Evolutionary conservation across 345 rosid genomes (phyloP), one percentile per base, ranked within the genome.

Genomic region (Fremontodendron californicum): DNA sequence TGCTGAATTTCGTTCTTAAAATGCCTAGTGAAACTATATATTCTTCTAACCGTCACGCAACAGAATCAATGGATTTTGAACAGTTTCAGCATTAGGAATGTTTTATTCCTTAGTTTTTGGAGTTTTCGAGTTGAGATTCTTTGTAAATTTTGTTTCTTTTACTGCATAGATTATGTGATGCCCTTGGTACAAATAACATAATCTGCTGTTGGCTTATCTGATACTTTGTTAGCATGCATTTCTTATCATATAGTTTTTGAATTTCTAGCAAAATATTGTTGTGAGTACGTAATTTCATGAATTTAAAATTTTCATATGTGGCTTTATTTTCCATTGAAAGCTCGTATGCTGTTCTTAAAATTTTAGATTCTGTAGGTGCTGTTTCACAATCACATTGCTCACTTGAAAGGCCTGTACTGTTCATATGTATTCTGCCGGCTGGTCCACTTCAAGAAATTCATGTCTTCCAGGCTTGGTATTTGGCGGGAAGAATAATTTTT

Each of bases 311-410:
- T 43, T 18, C 1, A 18, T 42, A 8, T 42, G 1, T 39, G 16
- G 16, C 29, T 74, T 63, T 68, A 62, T 74, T 33, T 15, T 23
- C 40, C 39, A 39, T 54, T 33, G 21, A 40, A 46, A 35, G 60
- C 23, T 66, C 62, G 45, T 21, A 62, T 39, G 58, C 35, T 42
- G 37, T 11, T 78, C 42, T 57, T 67, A 37, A 33, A 61, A 73
- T 45, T 72, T 35, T 79, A 84, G 91, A 81, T 79, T 79, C 85
- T 67, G 78, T 82, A 12, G 86, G 88, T 39, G 49, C 87, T 48
- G 60, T 71, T 54, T 61, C 78, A 4, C 80, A 31, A 23, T 81
- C 70, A 52, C 78, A 75, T 52, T 69, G 66, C n/a, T 42, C 61
- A 25, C 64, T 39, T 61, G 81, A 80, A 40, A 81, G 73, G 79